Base-by-base conservation (phyloP, 805 yeast genomes). In the Komagataella phaffii region DNA sequence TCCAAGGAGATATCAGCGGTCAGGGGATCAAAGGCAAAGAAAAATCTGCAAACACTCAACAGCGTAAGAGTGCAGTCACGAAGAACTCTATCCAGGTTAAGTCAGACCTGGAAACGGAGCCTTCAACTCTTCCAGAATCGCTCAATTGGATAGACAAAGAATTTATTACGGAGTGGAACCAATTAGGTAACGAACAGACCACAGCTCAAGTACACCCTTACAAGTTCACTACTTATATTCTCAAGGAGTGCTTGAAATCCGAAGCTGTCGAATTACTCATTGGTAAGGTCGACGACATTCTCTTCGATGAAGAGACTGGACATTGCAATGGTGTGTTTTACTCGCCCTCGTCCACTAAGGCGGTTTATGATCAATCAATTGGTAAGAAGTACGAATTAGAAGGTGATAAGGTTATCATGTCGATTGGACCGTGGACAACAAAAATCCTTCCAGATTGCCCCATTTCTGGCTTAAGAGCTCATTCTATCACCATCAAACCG, bases 161-260 rank as follows among this genome's bases (percentile, higher is more conserved):
- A 3, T 62, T 83, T 24, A 81, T 91, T 6, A 75, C 74, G 53
- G 82, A 77, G 52, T 88, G 95, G 83, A 80, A 90, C 1, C 75
- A 79, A 7, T 67, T 91, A 50, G 97, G 98, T 30, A 91, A 86
- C 19, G 76, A 79, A 30, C 90, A 84, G 54, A 81, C 95, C 12
- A 91, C 97, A 1, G 98, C 97, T 0, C 98, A 93, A 67, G 96
- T 93, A 5, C 97, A 91, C 63, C 98, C 99, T 2, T 88, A 85
- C 68, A 84, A 84, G 62, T 90, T 93, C 67, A 91, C 98, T n/a
- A 85, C 84, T 51, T 86, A 78, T 62, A 72, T 91, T 8, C 68
- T 91, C 55, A 79, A 80, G 56, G 84, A 87, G 61, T 95, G 96
- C 49, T 78, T 85, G 58, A 88, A 85, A 57, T 70, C 84, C 1